A percentile compares a stretch with the other conserved stretches of the same genome.
Evolutionary conservation across 257 asterid genomes (phyloP).

Genomic region (Paraleonurus japonicus): DNA sequence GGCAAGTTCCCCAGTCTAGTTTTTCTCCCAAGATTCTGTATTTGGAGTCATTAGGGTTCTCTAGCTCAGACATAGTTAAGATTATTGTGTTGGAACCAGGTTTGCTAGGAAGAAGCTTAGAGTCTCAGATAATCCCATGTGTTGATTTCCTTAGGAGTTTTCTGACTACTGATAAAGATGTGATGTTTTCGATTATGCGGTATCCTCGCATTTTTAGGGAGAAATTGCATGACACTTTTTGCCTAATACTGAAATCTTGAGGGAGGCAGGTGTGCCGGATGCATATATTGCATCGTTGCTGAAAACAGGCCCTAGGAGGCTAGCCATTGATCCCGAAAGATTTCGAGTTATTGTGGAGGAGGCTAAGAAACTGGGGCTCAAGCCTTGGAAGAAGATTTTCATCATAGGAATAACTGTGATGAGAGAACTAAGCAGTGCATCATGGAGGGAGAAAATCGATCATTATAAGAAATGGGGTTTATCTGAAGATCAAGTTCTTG

Average conservation of each 20-base stretch:
- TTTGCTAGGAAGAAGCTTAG: slow-evolving; percentile 24
- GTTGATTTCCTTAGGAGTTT: slow-evolving; percentile 11
- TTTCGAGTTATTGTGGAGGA: slow-evolving; percentile 14
- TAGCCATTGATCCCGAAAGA: not conserved
- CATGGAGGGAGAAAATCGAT: slow-evolving; percentile 24
- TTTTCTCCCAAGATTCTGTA: slow-evolving; percentile 34
- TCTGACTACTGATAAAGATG: not conserved
- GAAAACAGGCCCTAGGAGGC: not conserved
- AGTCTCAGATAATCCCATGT: slow-evolving; percentile 21
- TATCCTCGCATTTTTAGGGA: not conserved
- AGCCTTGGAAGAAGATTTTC: not conserved
- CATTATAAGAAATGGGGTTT: slow-evolving; percentile 18
- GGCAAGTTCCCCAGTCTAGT: not conserved
- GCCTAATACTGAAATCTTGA: slow-evolving; percentile 11
- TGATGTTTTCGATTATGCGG: not conserved
- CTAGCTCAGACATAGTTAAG: slow-evolving; percentile 7
- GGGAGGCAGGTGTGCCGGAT: slow-evolving; percentile 20
- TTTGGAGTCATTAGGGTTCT: slow-evolving; percentile 26
- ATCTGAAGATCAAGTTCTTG: not conserved
- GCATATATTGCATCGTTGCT: not conserved
- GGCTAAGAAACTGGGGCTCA: slow-evolving; percentile 21
- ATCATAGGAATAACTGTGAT: not conserved
- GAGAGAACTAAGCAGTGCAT: slow-evolving; percentile 1
- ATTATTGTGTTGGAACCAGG: not conserved
- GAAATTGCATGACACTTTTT: not conserved